Evolutionary conservation across 2,329 filamentous ascomycete species (phyloP).

Genomic region (Colletotrichum costaricense): DNA sequence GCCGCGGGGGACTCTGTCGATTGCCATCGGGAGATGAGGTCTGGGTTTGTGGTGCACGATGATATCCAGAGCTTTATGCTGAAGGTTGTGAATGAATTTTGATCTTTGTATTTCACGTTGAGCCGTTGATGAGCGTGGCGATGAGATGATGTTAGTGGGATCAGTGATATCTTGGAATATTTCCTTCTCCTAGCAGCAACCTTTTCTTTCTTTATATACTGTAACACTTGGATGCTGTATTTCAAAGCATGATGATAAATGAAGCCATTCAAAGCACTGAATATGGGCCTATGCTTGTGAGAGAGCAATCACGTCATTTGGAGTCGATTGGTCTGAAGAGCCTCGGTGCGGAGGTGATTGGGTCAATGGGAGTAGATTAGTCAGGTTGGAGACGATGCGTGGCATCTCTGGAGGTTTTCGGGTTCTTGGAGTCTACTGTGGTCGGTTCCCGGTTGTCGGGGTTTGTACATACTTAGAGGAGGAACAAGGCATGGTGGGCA

Average conservation of each 20-base stretch:
- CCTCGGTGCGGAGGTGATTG: constrained; percentile 5
- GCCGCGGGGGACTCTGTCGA: constrained; percentile 63
- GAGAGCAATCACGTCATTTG: constrained; percentile 31
- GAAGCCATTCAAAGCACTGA: constrained; percentile 17
- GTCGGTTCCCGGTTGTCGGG: not conserved
- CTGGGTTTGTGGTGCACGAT: constrained; percentile 7
- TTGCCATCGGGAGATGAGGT: constrained; percentile 47
- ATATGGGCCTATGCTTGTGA: constrained; percentile 14
- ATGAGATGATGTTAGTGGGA: not conserved
- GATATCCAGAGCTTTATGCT: not conserved
- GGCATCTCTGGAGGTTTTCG: not conserved
- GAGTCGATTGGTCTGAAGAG: constrained; percentile 11
- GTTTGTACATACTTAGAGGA: not conserved
- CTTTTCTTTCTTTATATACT: not conserved
- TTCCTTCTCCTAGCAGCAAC: too few species aligned
- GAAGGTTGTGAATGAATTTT: not conserved
- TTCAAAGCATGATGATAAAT: constrained; percentile 31
- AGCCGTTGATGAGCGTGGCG: too few species aligned
- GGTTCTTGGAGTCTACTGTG: not conserved
- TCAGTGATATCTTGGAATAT: not conserved
- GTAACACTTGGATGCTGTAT: not conserved
- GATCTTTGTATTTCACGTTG: not conserved
- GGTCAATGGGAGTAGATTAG: constrained; percentile 3
- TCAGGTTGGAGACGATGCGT: not conserved
- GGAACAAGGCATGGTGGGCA: not conserved